Evolutionary conservation across 1,284 basidiomycete species (phyloP).

Genomic region (Ustilago loliicola): DNA sequence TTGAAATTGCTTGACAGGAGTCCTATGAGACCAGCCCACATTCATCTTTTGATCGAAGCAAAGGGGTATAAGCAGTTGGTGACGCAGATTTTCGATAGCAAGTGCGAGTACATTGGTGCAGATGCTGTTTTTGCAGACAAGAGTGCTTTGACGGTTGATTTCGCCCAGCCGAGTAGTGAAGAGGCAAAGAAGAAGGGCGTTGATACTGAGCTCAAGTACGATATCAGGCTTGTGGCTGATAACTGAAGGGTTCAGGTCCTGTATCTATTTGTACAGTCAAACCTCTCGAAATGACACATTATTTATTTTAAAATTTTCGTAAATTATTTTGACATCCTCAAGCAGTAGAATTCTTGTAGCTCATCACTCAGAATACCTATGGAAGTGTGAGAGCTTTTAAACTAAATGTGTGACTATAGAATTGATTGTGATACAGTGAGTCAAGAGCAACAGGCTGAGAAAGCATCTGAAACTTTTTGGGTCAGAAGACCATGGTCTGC

Average conservation of each 20-base stretch:
- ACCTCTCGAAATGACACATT: too few species aligned
- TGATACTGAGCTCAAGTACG: constrained; percentile 59
- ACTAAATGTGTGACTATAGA: too few species aligned
- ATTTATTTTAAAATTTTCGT: too few species aligned
- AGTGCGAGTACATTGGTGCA: constrained; percentile 70
- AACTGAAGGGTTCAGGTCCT: constrained; percentile 5
- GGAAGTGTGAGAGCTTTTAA: too few species aligned
- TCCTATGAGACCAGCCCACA: constrained; percentile 71
- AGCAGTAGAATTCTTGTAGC: too few species aligned
- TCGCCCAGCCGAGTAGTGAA: constrained; percentile 47
- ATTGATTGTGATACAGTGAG: too few species aligned
- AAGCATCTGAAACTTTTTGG: too few species aligned
- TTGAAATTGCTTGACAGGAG: constrained; percentile 70
- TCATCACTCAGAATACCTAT: too few species aligned
- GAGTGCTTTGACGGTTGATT: constrained; percentile 68
- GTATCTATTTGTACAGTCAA: neutral
- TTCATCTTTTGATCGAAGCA: constrained; percentile 61
- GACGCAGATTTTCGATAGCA: constrained; percentile 69
- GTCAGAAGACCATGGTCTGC: too few species aligned
- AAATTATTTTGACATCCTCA: too few species aligned
- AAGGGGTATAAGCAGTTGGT: constrained; percentile 37
- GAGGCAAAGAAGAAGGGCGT: constrained; percentile 27
- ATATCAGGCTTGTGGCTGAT: constrained; percentile 59
- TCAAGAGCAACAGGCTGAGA: too few species aligned
- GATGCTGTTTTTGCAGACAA: constrained; percentile 72